Percentiles rank a stretch among this genome's conserved stretches.
Conservation (phyloP, 768 basidiomycete genomes). For the Boletus speciosus region DNA sequence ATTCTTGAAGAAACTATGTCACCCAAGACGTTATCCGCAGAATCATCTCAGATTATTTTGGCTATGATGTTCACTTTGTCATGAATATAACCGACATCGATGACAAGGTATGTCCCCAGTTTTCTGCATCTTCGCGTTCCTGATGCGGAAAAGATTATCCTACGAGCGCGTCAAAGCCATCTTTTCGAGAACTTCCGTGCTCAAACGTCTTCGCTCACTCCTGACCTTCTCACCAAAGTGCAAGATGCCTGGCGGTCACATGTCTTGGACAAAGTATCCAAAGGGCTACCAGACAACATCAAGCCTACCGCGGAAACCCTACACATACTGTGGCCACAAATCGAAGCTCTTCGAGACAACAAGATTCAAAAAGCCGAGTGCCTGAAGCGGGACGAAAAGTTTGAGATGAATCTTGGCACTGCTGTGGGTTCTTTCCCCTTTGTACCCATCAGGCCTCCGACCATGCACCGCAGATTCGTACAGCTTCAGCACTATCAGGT, state of each 20-base stretch:
- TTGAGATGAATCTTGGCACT: slow-evolving; percentile 80
- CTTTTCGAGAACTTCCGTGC: slow-evolving; percentile 60
- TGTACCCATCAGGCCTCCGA: slow-evolving; percentile 10
- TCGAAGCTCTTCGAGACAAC: slow-evolving; percentile 49
- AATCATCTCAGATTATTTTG: slow-evolving; percentile 93
- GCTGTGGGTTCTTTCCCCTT: slow-evolving; percentile 51
- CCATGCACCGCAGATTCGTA: slow-evolving; percentile 40
- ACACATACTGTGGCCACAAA: slow-evolving; percentile 51
- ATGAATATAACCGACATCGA: slow-evolving; percentile 99
- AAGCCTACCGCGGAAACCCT: slow-evolving; percentile 49
- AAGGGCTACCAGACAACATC: slow-evolving; percentile 53
- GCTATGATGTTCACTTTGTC: slow-evolving; percentile 96
- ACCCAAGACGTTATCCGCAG: slow-evolving; percentile 39
- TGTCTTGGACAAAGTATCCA: slow-evolving; percentile 58
- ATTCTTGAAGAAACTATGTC: slow-evolving; percentile 68
- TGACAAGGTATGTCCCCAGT: slow-evolving; percentile 73
- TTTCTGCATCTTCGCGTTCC: neutral
- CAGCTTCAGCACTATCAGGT: slow-evolving; percentile 48
- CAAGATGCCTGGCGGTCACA: slow-evolving; percentile 64
- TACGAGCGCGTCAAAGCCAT: slow-evolving; percentile 80
- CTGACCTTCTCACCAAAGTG: slow-evolving; percentile 54
- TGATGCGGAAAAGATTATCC: slow-evolving; percentile 70
- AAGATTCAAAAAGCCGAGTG: slow-evolving; percentile 66
- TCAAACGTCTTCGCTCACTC: slow-evolving; percentile 51
- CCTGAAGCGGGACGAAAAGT: slow-evolving; percentile 83